Conservation (phyloP, 345 rosid species). For the Atalantia buxifolia region DNA sequence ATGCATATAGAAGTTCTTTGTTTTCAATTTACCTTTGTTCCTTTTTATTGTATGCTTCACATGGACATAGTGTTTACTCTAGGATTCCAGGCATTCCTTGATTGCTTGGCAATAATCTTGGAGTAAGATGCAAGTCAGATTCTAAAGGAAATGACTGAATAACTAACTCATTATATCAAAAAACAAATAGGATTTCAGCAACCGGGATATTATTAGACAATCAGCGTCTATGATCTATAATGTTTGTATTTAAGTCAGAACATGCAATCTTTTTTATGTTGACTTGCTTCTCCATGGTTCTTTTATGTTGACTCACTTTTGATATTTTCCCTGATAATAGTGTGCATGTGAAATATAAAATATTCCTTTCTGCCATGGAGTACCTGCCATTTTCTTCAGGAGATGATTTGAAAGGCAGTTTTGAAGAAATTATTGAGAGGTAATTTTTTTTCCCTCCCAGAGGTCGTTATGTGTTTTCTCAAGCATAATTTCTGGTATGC, state of each 20-base stretch:
- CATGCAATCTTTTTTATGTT: background rate
- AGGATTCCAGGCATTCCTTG: background rate
- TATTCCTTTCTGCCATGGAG: conserved; percentile 90
- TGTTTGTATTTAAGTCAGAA: background rate
- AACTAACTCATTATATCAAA: background rate
- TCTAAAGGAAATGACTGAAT: conserved; percentile 3
- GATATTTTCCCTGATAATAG: conserved; percentile 29
- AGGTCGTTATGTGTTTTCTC: conserved; percentile 46
- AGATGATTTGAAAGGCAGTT: conserved; percentile 79
- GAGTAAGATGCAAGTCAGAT: conserved; percentile 3
- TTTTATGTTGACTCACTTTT: background rate
- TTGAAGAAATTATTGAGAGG: conserved; percentile 97
- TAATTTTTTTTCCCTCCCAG: conserved; percentile 19
- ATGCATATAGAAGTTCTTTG: background rate
- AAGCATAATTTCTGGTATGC: conserved; percentile 3
- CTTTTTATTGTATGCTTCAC: background rate
- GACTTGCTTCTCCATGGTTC: background rate
- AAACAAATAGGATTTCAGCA: background rate
- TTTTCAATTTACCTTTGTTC: background rate
- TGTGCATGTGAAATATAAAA: conserved; percentile 82
- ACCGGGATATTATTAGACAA: background rate
- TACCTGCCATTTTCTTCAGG: conserved; percentile 73
- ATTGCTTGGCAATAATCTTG: background rate
- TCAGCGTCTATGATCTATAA: background rate
- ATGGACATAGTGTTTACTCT: background rate